A percentile compares a stretch with the other conserved stretches of the same genome.
These are phyloP conservation scores for Gnomoniopsis smithogilvyi DNA, from an alignment of 2,329 filamentous ascomycete species.

Conservation along the genomic window DNA sequence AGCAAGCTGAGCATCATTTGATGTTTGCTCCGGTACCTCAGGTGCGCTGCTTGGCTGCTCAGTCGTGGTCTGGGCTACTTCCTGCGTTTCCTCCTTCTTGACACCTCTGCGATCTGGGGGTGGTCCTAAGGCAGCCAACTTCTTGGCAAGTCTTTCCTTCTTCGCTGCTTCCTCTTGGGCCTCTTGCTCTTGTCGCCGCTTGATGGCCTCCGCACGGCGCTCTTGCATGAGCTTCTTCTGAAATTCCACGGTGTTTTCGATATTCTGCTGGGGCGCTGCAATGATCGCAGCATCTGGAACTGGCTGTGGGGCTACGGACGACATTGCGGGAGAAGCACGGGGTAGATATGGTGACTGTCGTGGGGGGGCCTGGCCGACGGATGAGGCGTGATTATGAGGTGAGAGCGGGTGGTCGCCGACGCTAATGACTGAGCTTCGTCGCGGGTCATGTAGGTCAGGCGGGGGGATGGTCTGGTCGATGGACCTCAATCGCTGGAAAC, in stretches of 20 bases:
- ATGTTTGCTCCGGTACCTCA: neutral
- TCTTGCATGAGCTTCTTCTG: conserved; percentile 73
- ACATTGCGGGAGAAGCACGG: conserved; percentile 40
- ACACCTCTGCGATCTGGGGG: conserved; percentile 57
- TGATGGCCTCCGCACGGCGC: conserved; percentile 65
- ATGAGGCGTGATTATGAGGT: conserved; percentile 39
- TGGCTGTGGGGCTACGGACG: conserved; percentile 36
- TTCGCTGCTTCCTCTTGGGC: conserved; percentile 69
- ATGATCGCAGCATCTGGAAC: conserved; percentile 27
- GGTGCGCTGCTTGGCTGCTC: conserved; percentile 21
- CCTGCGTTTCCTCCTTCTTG: conserved; percentile 50
- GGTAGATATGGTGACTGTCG: conserved; percentile 37
- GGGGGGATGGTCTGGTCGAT: conserved; percentile 40
- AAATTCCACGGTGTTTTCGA: conserved; percentile 56
- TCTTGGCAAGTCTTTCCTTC: conserved; percentile 68
- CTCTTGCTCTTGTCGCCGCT: conserved; percentile 65
- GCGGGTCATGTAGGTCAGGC: conserved; percentile 40
- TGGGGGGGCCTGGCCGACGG: conserved; percentile 29
- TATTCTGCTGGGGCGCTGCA: conserved; percentile 26
- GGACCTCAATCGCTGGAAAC: conserved; percentile 52
- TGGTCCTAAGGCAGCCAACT: conserved; percentile 67
- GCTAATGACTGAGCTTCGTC: conserved; percentile 47
- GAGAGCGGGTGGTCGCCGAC: conserved; percentile 50
- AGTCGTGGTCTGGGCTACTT: conserved; percentile 31
- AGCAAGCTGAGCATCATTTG: conserved; percentile 21